Percentiles rank a stretch among this genome's conserved stretches.
phyloP scores from a whole-genome alignment of 1,284 basidiomycete species.

The Moniliella sp. region DNA sequence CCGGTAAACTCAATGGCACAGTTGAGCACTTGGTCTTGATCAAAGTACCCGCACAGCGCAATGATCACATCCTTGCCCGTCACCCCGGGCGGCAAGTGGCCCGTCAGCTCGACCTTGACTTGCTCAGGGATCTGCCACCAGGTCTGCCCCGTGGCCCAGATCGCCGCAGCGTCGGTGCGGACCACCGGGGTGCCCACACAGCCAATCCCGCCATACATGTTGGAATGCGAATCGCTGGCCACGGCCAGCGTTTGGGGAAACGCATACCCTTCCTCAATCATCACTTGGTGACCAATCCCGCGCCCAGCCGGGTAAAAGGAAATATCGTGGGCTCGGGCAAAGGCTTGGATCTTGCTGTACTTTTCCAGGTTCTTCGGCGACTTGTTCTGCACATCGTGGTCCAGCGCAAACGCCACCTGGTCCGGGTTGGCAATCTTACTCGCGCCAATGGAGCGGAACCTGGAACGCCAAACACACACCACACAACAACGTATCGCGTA shows the following conservation, averaged over 20 bases:
- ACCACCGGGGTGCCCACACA: constrained; percentile 83
- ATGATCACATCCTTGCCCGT: constrained; percentile 97
- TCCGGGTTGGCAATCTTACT: constrained; percentile 58
- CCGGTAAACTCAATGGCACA: constrained; percentile 94
- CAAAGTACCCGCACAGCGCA: constrained; percentile 85
- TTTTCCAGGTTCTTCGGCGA: constrained; percentile 78
- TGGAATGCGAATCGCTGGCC: constrained; percentile 87
- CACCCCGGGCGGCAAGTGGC: constrained; percentile 61
- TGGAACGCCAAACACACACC: too few relatives aligned
- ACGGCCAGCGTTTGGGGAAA: constrained; percentile 37
- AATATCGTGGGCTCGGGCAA: constrained; percentile 62
- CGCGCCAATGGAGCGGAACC: constrained; percentile 84
- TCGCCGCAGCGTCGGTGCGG: constrained; percentile 60
- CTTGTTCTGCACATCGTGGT: constrained; percentile 96
- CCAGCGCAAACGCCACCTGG: constrained; percentile 83
- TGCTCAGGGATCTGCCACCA: constrained; percentile 99
- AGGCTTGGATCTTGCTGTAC: constrained; percentile 74
- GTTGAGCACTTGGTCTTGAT: constrained; percentile 89
- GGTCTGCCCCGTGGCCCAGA: constrained; percentile 95
- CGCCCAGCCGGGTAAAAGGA: constrained; percentile 94
- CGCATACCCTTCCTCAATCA: constrained; percentile 31
- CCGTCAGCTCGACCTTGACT: constrained; percentile 77
- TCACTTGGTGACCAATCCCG: constrained; percentile 53
- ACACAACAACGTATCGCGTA: too few relatives aligned
- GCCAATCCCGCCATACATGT: constrained; percentile 95